Evolutionary conservation across 495 filamentous ascomycete species (phyloP), one percentile per base, ranked within the genome.

Genomic region (Tirmania nivea): DNA sequence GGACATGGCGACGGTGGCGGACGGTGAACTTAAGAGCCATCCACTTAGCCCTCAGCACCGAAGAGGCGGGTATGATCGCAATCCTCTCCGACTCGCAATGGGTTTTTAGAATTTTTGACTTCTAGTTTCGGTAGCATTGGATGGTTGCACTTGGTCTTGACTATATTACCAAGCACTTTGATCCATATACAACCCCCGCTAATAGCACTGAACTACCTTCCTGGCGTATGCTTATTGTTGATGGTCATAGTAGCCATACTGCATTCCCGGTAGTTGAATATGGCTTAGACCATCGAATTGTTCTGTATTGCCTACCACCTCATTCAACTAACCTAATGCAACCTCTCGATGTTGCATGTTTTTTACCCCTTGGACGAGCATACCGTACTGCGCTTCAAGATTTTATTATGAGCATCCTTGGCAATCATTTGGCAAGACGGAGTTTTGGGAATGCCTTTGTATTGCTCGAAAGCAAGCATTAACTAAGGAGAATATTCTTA

Each of bases 281-380:
- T 49, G 55, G 10, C 36, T n/a, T 42, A 10, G 36, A 42, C n/a
- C 36, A 42, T n/a, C 36, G n/a, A 42, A 42, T 42, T 60, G 25
- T 19, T 3, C 59, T 50, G 35, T 49, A 58, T 34, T 56, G 53
- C 25, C 35, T 60, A 37, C 58, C 47, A 0, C 21, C 53, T 20
- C 56, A 56, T 42, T 59, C 47, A 1, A 59, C 54, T 4, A 45
- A 60, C 34, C 42, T 58, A 0, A 35, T 56, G 11, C 54, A 61
- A 31, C 48, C 54, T 14, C 37, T 59, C 4, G 20, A 61, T 54
- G 48, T 61, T 1, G 49, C 48, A 5, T 36, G 55, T 0, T 58
- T 60, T 35, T 19, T 35, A 1, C 50, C 39, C 8, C 45, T 56
- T 11, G 42, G 52, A 6, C 10, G 8, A 9, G n/a, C 49, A 14